These are phyloP conservation scores for Cercophora sp. DNA, from an alignment of 495 filamentous ascomycete genomes.

Conservation along the genomic window DNA sequence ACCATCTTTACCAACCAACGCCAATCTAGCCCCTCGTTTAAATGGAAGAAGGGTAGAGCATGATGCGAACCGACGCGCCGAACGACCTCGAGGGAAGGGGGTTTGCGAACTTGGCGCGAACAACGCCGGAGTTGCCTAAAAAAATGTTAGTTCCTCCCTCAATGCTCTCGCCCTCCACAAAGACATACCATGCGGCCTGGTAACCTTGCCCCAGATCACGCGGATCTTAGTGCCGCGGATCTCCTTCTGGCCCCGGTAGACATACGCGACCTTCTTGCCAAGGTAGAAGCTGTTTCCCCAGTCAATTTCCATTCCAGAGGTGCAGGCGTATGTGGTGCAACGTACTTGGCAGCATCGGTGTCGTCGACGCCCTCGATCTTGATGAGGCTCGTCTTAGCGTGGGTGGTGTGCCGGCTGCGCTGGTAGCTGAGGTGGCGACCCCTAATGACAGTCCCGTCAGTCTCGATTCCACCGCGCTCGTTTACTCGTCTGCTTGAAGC, in stretches of 20 bases:
- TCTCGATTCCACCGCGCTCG: background rate
- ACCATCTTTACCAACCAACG: constrained; percentile 53
- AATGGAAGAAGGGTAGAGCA: constrained; percentile 92
- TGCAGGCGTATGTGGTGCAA: constrained; percentile 21
- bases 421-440: constrained; percentile 92
- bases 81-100: constrained; percentile 95
- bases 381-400: constrained; percentile 82
- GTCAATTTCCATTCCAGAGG: constrained; percentile 22
- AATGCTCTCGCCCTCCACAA: background rate
- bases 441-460: constrained; percentile 50
- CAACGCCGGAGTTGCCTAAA: constrained; percentile 89
- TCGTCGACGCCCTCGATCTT: constrained; percentile 96
- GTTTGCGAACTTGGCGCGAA: constrained; percentile 89
- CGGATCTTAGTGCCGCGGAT: constrained; percentile 93
- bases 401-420: constrained; percentile 78
- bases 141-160: constrained; percentile 3
- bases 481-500: background rate
- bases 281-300: constrained; percentile 65
- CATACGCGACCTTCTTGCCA: constrained; percentile 95
- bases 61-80: constrained; percentile 93
- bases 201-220: constrained; percentile 99
- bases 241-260: constrained; percentile 91
- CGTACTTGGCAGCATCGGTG: constrained; percentile 76
- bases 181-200: constrained; percentile 80
- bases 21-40: constrained; percentile 46